Conservation (phyloP, 495 filamentous ascomycete genomes). For the Penicillium turbatum region DNA sequence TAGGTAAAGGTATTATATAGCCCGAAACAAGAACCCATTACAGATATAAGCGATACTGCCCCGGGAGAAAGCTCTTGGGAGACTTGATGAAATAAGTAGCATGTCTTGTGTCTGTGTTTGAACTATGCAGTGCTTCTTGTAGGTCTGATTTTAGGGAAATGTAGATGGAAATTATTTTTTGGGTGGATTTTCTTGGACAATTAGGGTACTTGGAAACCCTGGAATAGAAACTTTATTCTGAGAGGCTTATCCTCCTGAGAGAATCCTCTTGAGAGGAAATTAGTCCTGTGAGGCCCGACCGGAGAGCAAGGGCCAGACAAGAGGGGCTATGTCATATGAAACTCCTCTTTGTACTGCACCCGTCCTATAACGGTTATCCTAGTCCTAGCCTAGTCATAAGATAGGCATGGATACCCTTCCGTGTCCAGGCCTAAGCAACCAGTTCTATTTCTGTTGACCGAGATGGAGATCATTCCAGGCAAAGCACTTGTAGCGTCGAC, state of each 20-base stretch:
- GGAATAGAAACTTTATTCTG: neutral
- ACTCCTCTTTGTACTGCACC: too few relatives aligned
- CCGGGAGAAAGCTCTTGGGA: slow-evolving; percentile 2
- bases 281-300: neutral
- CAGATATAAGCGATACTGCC: neutral
- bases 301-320: neutral
- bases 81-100: slow-evolving; percentile 1
- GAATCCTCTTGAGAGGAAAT: slow-evolving; percentile 1
- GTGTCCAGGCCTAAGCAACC: too few relatives aligned
- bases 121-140: slow-evolving; percentile 8
- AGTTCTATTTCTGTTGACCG: too few relatives aligned
- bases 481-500: too few relatives aligned
- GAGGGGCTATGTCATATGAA: slow-evolving; percentile 1
- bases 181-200: neutral
- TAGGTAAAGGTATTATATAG: neutral
- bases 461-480: too few relatives aligned
- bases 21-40: neutral
- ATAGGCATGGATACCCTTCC: too few relatives aligned
- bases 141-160: neutral
- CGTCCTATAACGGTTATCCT: too few relatives aligned
- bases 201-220: neutral
- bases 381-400: too few relatives aligned
- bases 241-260: neutral
- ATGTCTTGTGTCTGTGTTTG: slow-evolving; percentile 6
- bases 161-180: neutral